phyloP scores from a whole-genome alignment of 2,329 filamentous ascomycete species.

The Conoideocrella luteorostrata region DNA sequence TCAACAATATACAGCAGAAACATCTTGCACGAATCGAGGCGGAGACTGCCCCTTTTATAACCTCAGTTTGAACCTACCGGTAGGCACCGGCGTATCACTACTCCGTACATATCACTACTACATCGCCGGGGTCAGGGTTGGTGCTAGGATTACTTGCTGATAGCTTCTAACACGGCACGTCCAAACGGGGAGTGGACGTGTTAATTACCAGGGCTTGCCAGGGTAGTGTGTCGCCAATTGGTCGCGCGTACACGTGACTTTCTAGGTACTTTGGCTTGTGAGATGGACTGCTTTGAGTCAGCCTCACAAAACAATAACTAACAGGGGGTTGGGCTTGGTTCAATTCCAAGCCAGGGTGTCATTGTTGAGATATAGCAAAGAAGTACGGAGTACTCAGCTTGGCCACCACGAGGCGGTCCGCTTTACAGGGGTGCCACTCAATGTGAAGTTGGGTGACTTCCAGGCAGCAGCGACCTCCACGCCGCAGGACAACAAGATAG shows the following conservation, averaged over 20 bases:
- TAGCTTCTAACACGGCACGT: constrained; percentile 12
- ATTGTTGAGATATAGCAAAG: too few relatives aligned
- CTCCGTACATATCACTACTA: neutral
- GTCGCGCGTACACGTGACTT: constrained; percentile 11
- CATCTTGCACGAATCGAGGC: neutral
- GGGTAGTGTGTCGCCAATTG: too few relatives aligned
- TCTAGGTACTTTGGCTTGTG: too few relatives aligned
- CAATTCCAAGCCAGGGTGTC: too few relatives aligned
- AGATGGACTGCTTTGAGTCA: neutral
- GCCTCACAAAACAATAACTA: neutral
- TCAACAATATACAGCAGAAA: neutral
- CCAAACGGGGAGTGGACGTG: constrained; percentile 6
- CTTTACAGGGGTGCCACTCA: too few relatives aligned
- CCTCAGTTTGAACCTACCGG: neutral
- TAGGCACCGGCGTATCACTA: neutral
- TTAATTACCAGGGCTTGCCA: neutral
- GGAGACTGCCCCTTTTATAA: constrained; percentile 2
- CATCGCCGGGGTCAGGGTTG: constrained; percentile 1
- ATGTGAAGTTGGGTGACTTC: neutral
- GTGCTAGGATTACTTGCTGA: constrained; percentile 2
- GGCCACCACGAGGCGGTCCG: too few relatives aligned
- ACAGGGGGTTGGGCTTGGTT: neutral
- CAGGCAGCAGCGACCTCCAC: neutral
- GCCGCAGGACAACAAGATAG: constrained; percentile 14
- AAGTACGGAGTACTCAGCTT: too few relatives aligned